Percentiles rank a stretch among this genome's conserved stretches.
phyloP scores from a whole-genome alignment of 139 green algal genomes.

The Tetradesmus lagerheimii region DNA sequence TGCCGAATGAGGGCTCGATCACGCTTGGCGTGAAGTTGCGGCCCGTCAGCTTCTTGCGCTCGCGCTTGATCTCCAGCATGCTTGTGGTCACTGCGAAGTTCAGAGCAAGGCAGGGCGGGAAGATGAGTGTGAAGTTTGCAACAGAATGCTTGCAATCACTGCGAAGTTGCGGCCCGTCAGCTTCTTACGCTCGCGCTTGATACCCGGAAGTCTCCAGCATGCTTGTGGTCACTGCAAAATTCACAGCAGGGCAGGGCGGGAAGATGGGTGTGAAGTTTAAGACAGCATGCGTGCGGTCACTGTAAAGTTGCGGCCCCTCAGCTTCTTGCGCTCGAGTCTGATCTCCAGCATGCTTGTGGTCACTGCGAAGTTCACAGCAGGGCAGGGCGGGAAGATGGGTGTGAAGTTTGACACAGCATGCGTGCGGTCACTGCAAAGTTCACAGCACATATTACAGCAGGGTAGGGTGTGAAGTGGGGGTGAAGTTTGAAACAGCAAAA shows the following conservation, averaged over 20 bases:
- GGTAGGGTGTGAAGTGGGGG: not conserved
- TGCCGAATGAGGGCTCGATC: conserved; percentile 99
- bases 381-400: not conserved
- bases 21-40: conserved; percentile 92
- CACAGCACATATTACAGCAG: too few species aligned
- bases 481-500: not conserved
- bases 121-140: not conserved
- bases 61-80: conserved; percentile 79
- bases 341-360: conserved; percentile 78
- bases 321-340: conserved; percentile 46
- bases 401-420: not conserved
- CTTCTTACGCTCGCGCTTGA: conserved; percentile 59
- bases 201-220: conserved; percentile 87
- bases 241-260: not conserved
- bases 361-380: conserved; percentile 22
- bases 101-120: not conserved
- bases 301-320: too few species aligned
- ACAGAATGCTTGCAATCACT: too few species aligned
- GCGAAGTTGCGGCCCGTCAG: too few species aligned
- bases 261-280: not conserved
- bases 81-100: conserved; percentile 41
- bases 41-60: conserved; percentile 63
- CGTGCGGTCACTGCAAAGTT: not conserved
- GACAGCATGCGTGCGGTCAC: too few species aligned
- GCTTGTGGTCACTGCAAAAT: conserved; percentile 42